Percentiles rank a stretch among this genome's conserved stretches.
Evolutionary conservation across 2,329 filamentous ascomycete genomes (phyloP).

Genomic region (Penicillium sclerotigenum): DNA sequence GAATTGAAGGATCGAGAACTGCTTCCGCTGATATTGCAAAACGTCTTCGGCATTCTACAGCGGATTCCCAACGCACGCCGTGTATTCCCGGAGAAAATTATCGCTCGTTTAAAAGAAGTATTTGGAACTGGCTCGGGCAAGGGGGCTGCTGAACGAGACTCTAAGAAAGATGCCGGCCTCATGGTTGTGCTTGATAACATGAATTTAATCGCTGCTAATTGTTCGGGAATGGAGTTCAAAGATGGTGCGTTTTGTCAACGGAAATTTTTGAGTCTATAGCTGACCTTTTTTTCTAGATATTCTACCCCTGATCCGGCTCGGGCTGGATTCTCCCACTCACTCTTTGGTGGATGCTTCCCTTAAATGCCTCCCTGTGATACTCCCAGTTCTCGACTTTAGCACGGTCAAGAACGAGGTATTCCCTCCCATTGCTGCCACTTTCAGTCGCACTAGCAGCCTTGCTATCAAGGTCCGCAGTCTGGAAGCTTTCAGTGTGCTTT

Average conservation of each 20-base stretch:
- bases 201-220: constrained; percentile 71
- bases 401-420: constrained; percentile 98
- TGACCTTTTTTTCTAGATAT: constrained; percentile 60
- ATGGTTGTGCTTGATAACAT: constrained; percentile 90
- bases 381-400: constrained; percentile 88
- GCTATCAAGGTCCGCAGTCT: constrained; percentile 91
- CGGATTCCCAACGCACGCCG: constrained; percentile 73
- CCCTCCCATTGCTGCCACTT: constrained; percentile 83
- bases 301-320: constrained; percentile 76
- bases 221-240: constrained; percentile 88
- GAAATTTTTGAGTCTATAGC: constrained; percentile 4
- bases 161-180: constrained; percentile 79
- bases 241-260: constrained; percentile 60
- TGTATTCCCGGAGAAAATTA: constrained; percentile 77
- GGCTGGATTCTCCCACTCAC: constrained; percentile 85
- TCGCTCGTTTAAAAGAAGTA: constrained; percentile 78
- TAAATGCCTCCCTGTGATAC: constrained; percentile 70
- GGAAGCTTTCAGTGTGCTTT: constrained; percentile 85
- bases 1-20: constrained; percentile 92
- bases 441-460: constrained; percentile 87
- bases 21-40: constrained; percentile 79
- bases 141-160: constrained; percentile 67
- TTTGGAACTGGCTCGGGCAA: constrained; percentile 61
- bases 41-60: constrained; percentile 84
- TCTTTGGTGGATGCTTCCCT: constrained; percentile 83